Conservation (phyloP, 2,329 filamentous ascomycete species). For the Xylariaceae sp. region DNA sequence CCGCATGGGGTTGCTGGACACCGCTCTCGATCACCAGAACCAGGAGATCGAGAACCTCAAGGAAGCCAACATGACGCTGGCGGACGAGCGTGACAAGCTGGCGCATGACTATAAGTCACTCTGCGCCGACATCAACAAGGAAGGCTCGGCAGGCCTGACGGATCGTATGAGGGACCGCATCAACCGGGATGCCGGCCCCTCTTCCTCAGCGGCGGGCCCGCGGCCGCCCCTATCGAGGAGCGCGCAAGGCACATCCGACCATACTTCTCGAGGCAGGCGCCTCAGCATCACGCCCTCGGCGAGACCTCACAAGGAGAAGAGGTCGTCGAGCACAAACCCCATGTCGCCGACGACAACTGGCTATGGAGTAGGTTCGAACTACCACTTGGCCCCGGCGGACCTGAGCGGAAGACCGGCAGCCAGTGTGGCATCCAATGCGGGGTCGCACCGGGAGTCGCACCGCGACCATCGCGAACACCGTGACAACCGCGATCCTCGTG, state of each 20-base stretch:
- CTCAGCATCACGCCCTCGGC: not conserved
- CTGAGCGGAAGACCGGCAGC: not conserved
- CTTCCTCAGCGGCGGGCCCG: too few relatives aligned
- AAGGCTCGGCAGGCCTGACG: not conserved
- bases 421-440: not conserved
- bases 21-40: not conserved
- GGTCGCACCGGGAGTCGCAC: not conserved
- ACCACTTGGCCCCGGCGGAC: not conserved
- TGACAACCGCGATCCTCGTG: too few relatives aligned
- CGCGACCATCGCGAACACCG: too few relatives aligned
- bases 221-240: not conserved
- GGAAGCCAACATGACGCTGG: not conserved
- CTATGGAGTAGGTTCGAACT: not conserved
- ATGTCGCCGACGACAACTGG: not conserved
- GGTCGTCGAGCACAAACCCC: not conserved
- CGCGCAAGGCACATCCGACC: not conserved
- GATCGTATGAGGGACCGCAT: not conserved
- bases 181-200: not conserved
- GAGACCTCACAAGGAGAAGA: not conserved
- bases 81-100: not conserved
- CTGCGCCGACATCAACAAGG: not conserved
- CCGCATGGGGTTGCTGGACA: not conserved
- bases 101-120: not conserved
- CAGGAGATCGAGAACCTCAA: not conserved
- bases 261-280: not conserved